Percentiles rank a stretch among this genome's conserved stretches.
Evolutionary conservation across 2,329 filamentous ascomycete species (phyloP).

Genomic region (Penicillium sp.): DNA sequence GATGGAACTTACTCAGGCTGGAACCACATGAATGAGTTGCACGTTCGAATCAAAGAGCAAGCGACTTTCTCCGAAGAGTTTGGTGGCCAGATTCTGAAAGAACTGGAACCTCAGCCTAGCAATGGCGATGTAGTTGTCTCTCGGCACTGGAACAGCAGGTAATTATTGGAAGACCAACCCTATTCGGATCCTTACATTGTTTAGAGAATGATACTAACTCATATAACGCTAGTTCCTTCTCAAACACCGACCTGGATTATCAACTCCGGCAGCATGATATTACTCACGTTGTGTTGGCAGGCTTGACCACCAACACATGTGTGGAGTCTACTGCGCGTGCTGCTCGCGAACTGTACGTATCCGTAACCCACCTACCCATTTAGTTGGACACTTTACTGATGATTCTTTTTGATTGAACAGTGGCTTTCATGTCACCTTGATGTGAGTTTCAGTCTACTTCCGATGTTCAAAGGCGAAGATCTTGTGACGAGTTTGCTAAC

Average conservation of each 20-base stretch:
- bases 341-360: conserved; percentile 31
- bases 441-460: not conserved
- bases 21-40: conserved; percentile 25
- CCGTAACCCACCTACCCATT: too few species aligned
- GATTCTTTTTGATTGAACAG: not conserved
- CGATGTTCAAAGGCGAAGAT: not conserved
- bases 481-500: not conserved
- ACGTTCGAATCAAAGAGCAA: conserved; percentile 15
- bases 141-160: conserved; percentile 34
- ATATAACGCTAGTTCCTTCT: conserved; percentile 24
- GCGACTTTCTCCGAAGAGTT: conserved; percentile 29
- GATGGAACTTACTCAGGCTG: conserved; percentile 27
- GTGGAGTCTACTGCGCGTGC: conserved; percentile 37
- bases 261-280: conserved; percentile 35
- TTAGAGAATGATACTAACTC: not conserved
- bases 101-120: conserved; percentile 26
- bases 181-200: not conserved
- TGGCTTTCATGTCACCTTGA: not conserved
- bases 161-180: not conserved
- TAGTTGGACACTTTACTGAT: not conserved
- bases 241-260: conserved; percentile 38
- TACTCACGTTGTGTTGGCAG: conserved; percentile 31
- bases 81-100: conserved; percentile 31
- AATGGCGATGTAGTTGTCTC: conserved; percentile 32
- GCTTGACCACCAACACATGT: conserved; percentile 35